Evolutionary conservation across 2,329 filamentous ascomycete genomes (phyloP), one percentile per base, ranked within the genome.

Genomic region (Monilinia fructicola): DNA sequence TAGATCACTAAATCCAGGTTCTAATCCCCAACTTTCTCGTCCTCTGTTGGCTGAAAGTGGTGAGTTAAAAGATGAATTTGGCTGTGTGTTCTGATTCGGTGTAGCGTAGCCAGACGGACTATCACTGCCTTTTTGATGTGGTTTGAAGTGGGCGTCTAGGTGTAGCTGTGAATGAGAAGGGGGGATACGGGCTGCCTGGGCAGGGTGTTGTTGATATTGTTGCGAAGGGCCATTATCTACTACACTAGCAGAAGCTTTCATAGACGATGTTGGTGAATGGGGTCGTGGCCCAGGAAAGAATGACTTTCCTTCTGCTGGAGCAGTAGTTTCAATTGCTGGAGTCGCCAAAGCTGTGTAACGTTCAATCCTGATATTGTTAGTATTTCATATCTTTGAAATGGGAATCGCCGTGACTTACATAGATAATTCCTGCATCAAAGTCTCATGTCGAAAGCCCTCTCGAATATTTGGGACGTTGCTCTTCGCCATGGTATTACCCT

Each of bases 401-500:
- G 48, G n/a, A 1, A 11, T 23, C 3, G 54, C 42, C 9, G 35
- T 48, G 16, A 72, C 87, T 83, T 81, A 94, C 94, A 98, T 90
- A 61, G 88, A 85, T 73, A 91, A 83, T 79, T 99, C 95, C 74
- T 94, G 90, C 65, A 89, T 79, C 73, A 96, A 81, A 0, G 94
- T 98, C 74, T 96, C 90, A 73, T 97, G 87, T 66, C 95, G 84
- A 76, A 96, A 99, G 59, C 92, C 91, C 76, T 96, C 92, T 65
- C 95, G 85, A 68, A 97, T 90, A 77, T 97, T 92, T 3, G 95
- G 95, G 10, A 99, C 92, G 76, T 99, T 99, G 67, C 92, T 97
- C 80, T 98, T 97, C 62, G 90, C 90, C 85, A 98, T 95, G 71
- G 90, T 89, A 72, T 99, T 99, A 18, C 95, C 95, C 65, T 85